Evolutionary conservation across 176 grass and related monocot species (phyloP), one percentile per base, ranked within the genome.

Genomic region (Zea luxurians): DNA sequence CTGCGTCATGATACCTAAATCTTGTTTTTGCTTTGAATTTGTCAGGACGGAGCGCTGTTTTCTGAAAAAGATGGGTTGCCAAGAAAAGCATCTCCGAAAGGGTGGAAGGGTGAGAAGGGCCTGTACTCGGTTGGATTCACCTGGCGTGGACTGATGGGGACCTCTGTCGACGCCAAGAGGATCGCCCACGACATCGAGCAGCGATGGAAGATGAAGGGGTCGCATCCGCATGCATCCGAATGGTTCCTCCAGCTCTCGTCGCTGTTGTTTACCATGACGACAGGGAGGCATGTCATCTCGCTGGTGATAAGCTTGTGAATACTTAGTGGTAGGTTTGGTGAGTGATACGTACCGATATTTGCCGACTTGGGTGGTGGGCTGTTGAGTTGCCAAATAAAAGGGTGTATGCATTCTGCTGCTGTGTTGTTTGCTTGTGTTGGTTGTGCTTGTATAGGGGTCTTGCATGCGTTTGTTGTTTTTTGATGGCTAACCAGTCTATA

Each of bases 121-220:
- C 88, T 99, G 27, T 99, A 99, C 54, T 89, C 92, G 6, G 96
- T 88, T 0, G 96, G 96, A 49, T 92, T 99, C 73, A 88, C 96
- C 13, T 74, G 81, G 1, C 85, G 86, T 20, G 96, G 96, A 0
- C 72, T 99, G 64, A 91, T 93, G 92, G 96, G 96, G 34, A 83
- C 90, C 17, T 87, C 90, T 15, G 13, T 80, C 2, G 96, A 95
- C 2, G 90, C 96, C 20, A 89, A 46, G 67, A 82, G 78, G 63
- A 91, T 99, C 8, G 90, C 92, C n/a, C 68, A 86, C 10, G 96
- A 99, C 76, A 87, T 99, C 64, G 90, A 99, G 70, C 87, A 78
- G 18, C 78, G 74, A 35, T 94, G 88, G 85, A 83, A 64, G 57
- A 48, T 72, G 9, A 36, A 72, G 70, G 65, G 65, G 48, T n/a